Conservation (phyloP, 2,329 filamentous ascomycete species). For the Penicillium sp. region DNA sequence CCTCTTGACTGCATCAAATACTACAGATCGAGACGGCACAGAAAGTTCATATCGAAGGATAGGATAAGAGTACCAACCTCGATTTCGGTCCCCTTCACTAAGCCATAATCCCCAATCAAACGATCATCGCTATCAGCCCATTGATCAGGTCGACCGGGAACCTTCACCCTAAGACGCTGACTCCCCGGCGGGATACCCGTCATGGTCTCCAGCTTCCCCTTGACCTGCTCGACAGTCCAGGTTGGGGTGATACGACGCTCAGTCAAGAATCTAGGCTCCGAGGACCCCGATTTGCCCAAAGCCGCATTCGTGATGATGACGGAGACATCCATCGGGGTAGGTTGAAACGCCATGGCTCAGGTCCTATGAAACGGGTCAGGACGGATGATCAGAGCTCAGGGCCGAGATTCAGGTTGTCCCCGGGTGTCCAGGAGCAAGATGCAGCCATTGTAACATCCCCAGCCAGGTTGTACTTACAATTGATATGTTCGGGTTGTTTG, state of each 20-base stretch:
- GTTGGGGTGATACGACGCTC: slow-evolving; percentile 91
- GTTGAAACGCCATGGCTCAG: slow-evolving; percentile 37
- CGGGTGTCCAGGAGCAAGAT: too few species aligned
- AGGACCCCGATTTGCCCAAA: slow-evolving; percentile 13
- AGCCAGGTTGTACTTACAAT: slow-evolving; percentile 3
- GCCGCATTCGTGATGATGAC: slow-evolving; percentile 41
- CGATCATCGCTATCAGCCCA: slow-evolving; percentile 72
- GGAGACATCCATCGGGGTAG: slow-evolving; percentile 41
- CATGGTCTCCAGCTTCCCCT: slow-evolving; percentile 85
- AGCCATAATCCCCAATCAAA: slow-evolving; percentile 56
- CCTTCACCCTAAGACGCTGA: slow-evolving; percentile 74
- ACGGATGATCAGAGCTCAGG: not conserved
- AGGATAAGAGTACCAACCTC: slow-evolving; percentile 35
- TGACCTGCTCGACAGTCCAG: slow-evolving; percentile 84
- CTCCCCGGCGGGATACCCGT: slow-evolving; percentile 83
- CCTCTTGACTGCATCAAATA: not conserved
- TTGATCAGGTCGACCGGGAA: slow-evolving; percentile 60
- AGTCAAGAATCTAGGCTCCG: slow-evolving; percentile 56
- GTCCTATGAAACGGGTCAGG: not conserved
- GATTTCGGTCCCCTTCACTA: slow-evolving; percentile 46
- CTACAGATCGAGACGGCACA: not conserved
- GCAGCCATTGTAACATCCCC: too few species aligned
- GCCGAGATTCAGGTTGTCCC: not conserved
- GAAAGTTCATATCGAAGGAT: not conserved
- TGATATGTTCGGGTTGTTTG: not conserved